These are phyloP conservation scores for Rosa persica DNA, from an alignment of 306 rosid genomes.

Conservation along the genomic window DNA sequence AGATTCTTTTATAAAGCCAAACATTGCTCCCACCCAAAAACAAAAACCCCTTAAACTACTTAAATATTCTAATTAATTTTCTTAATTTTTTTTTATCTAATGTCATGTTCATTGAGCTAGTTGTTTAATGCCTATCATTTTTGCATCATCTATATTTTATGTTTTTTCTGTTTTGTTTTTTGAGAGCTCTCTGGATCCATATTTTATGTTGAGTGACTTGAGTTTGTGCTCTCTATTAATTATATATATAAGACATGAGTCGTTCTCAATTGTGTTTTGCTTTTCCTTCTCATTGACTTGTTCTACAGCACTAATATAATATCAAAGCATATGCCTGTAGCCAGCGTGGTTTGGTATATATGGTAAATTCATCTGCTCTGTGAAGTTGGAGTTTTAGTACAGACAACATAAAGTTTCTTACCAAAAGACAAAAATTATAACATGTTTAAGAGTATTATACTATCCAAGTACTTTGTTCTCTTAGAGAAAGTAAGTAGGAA, in stretches of 20 bases:
- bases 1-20: background rate
- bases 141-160: background rate
- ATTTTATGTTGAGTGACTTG: background rate
- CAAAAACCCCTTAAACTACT: background rate
- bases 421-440: background rate
- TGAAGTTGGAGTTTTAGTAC: constrained; percentile 1
- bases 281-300: background rate
- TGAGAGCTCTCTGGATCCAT: background rate
- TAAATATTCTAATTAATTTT: background rate
- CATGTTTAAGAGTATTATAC: background rate
- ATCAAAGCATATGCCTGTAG: background rate
- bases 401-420: background rate
- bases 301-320: background rate
- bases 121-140: background rate
- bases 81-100: background rate
- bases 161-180: background rate
- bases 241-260: background rate
- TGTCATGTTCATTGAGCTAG: background rate
- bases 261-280: background rate
- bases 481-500: background rate
- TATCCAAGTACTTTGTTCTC: background rate
- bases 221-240: background rate
- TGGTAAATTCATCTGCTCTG: background rate
- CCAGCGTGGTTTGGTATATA: background rate
- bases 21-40: background rate